A percentile compares a stretch with the other conserved stretches of the same genome.
Evolutionary conservation across 352 stramenopile genomes (phyloP).

Genomic region (Phytophthora citrophthora): DNA sequence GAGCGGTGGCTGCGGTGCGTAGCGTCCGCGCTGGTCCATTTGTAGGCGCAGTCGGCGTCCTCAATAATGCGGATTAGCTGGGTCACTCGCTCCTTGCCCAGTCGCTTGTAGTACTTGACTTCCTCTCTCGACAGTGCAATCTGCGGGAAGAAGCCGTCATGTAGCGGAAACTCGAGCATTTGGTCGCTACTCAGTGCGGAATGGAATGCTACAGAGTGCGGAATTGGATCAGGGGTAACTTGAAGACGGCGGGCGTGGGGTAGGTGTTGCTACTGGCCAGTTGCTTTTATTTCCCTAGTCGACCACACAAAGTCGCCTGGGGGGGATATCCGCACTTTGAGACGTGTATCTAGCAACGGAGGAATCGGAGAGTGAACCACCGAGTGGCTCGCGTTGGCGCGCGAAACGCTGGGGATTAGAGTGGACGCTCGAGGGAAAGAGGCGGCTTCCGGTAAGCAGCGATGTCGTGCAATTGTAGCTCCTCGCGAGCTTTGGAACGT

Average conservation of each 20-base stretch:
- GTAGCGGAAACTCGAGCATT: conserved; percentile 75
- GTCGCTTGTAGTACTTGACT: conserved; percentile 74
- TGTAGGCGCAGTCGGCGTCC: conserved; percentile 79
- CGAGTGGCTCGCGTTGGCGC: conserved; percentile 5
- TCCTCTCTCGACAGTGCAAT: conserved; percentile 75
- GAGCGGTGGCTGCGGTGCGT: conserved; percentile 8
- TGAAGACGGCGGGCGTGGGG: conserved; percentile 10
- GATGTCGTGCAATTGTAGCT: conserved; percentile 33
- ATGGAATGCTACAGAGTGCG: background rate
- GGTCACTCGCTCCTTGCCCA: conserved; percentile 75
- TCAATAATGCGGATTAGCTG: conserved; percentile 83
- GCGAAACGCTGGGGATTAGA: conserved; percentile 21
- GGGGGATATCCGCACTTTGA: background rate
- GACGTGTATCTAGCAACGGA: conserved; percentile 12
- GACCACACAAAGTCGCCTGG: background rate
- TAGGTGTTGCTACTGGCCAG: conserved; percentile 7
- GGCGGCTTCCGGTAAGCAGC: conserved; percentile 27
- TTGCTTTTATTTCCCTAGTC: conserved; percentile 14
- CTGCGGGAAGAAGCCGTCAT: conserved; percentile 85
- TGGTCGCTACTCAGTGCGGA: background rate
- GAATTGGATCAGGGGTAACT: conserved; percentile 11
- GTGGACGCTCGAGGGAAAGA: conserved; percentile 9
- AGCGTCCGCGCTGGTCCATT: conserved; percentile 50
- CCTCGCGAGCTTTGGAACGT: conserved; percentile 9
- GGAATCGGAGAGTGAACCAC: conserved; percentile 31